Evolutionary conservation across 1,284 basidiomycete species (phyloP), one percentile per base, ranked within the genome.

Genomic region (Cystodermella granulosa): DNA sequence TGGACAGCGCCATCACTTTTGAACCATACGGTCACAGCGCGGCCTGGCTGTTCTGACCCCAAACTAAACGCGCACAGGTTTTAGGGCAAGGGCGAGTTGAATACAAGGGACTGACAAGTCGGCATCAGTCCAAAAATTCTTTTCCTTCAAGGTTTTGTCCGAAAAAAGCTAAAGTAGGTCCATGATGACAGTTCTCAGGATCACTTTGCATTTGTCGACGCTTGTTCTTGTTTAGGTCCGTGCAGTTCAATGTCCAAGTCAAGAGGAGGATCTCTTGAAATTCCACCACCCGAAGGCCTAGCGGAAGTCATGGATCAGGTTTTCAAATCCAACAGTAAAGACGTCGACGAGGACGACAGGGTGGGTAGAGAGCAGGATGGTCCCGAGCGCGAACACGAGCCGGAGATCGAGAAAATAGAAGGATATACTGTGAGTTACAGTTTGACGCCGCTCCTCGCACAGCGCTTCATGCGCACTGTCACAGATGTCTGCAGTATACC

Each of bases 401-500:
- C 53, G 8, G 40, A 51, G 22, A 56, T 60, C 24, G 59, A 61
- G 26, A 60, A 63, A 22, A 52, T 56, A 13, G 57, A 61, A 43
- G 57, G 58, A 7, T 61, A 60, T 31, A 53, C 55, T 21, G 60
- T 60, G 45, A 45, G 55, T 52, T 13, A 16, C 23, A 39, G 7
- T 24, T 17, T 4, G 23, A 15, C 5, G 34, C 6, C 17, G 24
- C 22, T 43, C 4, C 38, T 24, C 34, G 31, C 39, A 45, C 43
- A 22, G 31, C 24, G 24, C 17, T 31, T 42, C 26, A 39, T 40
- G 34, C 37, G 4, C 45, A 39, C 43, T 18, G 34, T 23, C 45
- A 22, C 43, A 58, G 58, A 54, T 64, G 48, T 51, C 60, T 22
- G 52, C 59, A n/a, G 63, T 66, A 24, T 64, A 67, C 47, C 65